Evolutionary conservation across 495 filamentous ascomycete genomes (phyloP), one percentile per base, ranked within the genome.

Genomic region (Tetracladium setigerum): DNA sequence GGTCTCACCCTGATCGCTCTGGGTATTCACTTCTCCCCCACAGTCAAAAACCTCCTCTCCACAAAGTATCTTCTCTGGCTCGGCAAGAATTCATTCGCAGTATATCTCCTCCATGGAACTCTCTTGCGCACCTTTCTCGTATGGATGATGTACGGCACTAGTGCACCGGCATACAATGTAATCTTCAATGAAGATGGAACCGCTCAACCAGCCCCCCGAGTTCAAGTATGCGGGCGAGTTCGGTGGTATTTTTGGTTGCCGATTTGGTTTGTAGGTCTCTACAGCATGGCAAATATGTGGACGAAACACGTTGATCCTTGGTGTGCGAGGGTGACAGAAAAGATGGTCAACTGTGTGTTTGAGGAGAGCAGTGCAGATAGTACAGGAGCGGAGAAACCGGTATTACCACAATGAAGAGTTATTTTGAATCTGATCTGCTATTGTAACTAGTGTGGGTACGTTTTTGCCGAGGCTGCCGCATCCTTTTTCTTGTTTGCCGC

Each of bases 41-140:
- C 66, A 9, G 60, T 74, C 5, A 77, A 81, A 42, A 67, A 71
- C 15, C 55, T 77, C 17, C 64, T 86, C 5, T 72, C 77, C 4
- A 76, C 70, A 57, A 67, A 70, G 19, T 62, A 72, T 12, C 67
- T 86, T 11, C 71, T 83, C 41, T 84, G 79, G 79, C 69, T 85
- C 14, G 82, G 82, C 37, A 77, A 77, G 56, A 76, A 82, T 59
- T 78, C 73, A 41, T 85, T 85, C 54, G 81, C 82, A 22, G 77
- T 85, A 13, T 85, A 85, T 52, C 72, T 85, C 5, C 68, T 82
- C 4, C 82, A 86, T 60, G 81, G 81, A 11, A 73, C 75, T 13
- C 69, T 84, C 38, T 68, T 86, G 33, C 76, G 82, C 34, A 74
- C 71, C 13, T 63, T 84, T 1, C 67, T 84, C 4, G 74, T 71